Evolutionary conservation across 208 protist genomes (phyloP).

Genomic region (Leishmania aethiopica): DNA sequence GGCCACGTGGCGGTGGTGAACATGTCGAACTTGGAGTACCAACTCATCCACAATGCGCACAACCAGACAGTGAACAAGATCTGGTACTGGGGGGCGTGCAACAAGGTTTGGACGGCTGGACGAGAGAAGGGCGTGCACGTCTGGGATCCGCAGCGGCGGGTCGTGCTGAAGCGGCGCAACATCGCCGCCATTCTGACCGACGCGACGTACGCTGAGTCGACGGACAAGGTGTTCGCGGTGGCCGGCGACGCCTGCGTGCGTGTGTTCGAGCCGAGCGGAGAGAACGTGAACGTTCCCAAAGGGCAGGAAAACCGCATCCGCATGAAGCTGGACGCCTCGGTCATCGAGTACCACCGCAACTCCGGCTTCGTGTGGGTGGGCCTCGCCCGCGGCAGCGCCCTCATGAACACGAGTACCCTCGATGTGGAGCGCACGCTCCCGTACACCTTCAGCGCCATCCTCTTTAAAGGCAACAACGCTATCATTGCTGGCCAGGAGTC

Average conservation of each 20-base stretch:
- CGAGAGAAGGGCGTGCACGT: constrained; percentile 84
- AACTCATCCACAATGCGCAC: constrained; percentile 68
- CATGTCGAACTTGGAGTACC: constrained; percentile 47
- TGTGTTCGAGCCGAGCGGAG: constrained; percentile 75
- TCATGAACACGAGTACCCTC: constrained; percentile 69
- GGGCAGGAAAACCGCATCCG: constrained; percentile 61
- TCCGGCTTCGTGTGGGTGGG: constrained; percentile 73
- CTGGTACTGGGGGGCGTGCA: constrained; percentile 67
- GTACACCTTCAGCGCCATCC: constrained; percentile 57
- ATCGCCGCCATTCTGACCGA: constrained; percentile 82
- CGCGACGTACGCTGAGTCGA: constrained; percentile 59
- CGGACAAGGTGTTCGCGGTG: constrained; percentile 75
- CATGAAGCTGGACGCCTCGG: constrained; percentile 67
- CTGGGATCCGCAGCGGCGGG: constrained; percentile 85
- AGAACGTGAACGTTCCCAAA: constrained; percentile 58
- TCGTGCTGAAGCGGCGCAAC: constrained; percentile 75
- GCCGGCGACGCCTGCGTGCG: constrained; percentile 82
- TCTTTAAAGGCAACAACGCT: constrained; percentile 72
- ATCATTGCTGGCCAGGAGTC: constrained; percentile 65
- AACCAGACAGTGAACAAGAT: constrained; percentile 70
- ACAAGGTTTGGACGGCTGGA: constrained; percentile 84
- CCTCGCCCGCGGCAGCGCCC: constrained; percentile 47
- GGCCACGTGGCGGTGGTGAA: constrained; percentile 79
- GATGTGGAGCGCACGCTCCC: constrained; percentile 44
- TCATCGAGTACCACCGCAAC: constrained; percentile 70